These are phyloP conservation scores for Eucalyptus curtisii DNA, from an alignment of 345 rosid species.

Conservation along the genomic window DNA sequence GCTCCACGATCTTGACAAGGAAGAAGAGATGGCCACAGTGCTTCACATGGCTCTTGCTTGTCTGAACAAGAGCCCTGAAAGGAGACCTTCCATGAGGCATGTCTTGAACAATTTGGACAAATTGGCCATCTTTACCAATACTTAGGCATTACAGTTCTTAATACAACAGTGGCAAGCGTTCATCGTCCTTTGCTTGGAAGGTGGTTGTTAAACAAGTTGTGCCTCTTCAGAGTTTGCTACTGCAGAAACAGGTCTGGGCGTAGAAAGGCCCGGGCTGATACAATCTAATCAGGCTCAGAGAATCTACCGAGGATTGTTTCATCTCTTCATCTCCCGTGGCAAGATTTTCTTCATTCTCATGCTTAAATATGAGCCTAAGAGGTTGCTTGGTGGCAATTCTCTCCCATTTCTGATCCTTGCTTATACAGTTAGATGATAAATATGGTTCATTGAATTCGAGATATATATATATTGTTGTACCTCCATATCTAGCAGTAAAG, in stretches of 20 bases:
- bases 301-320: not conserved
- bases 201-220: not conserved
- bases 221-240: not conserved
- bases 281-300: not conserved
- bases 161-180: not conserved
- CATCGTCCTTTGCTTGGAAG: not conserved
- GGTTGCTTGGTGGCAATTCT: not conserved
- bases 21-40: conserved; percentile 43
- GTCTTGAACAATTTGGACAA: conserved; percentile 46
- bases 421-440: not conserved
- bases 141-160: not conserved
- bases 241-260: not conserved
- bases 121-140: not conserved
- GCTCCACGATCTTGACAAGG: conserved; percentile 34
- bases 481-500: not conserved
- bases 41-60: conserved; percentile 57
- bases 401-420: not conserved
- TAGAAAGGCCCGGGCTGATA: not conserved
- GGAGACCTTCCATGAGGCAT: conserved; percentile 67
- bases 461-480: not conserved
- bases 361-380: not conserved
- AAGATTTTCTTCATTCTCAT: not conserved
- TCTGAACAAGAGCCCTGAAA: conserved; percentile 47
- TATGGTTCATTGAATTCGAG: not conserved
- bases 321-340: not conserved